A percentile compares a stretch with the other conserved stretches of the same genome.
Conservation (phyloP, 306 rosid genomes). For the Inga laurina region DNA sequence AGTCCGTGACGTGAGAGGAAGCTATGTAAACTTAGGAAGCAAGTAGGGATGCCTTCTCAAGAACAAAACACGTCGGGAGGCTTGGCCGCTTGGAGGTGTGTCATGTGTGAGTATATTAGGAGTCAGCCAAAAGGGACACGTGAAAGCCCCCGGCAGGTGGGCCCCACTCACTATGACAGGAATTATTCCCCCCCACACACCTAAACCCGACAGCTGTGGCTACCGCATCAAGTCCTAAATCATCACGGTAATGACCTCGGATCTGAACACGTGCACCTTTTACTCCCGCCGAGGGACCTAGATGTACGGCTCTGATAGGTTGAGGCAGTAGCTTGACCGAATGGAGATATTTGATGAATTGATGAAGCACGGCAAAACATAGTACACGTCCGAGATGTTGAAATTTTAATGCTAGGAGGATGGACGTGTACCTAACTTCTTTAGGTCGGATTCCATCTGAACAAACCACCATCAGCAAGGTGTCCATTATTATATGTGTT, state of each 20-base stretch:
- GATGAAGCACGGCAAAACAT: background rate
- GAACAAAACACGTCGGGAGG: background rate
- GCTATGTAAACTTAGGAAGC: background rate
- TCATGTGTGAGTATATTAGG: background rate
- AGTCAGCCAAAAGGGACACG: slow-evolving; percentile 6
- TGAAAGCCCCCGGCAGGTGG: background rate
- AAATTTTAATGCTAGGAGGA: background rate
- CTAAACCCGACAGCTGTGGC: background rate
- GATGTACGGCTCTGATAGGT: background rate
- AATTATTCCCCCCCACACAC: background rate
- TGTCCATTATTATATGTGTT: background rate
- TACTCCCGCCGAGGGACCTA: background rate
- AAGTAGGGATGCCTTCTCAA: background rate
- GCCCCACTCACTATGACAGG: background rate
- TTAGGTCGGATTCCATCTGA: slow-evolving; percentile 16
- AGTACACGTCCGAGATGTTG: background rate
- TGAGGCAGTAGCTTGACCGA: background rate
- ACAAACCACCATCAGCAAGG: background rate
- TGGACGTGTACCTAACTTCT: background rate
- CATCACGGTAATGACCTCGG: background rate
- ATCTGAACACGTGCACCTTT: background rate
- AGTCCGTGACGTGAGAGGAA: background rate
- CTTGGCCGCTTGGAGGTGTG: background rate
- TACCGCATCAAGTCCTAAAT: background rate
- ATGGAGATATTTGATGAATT: background rate